Evolutionary conservation across 179 eudicot species (phyloP).

Genomic region (Actinidia polygama): DNA sequence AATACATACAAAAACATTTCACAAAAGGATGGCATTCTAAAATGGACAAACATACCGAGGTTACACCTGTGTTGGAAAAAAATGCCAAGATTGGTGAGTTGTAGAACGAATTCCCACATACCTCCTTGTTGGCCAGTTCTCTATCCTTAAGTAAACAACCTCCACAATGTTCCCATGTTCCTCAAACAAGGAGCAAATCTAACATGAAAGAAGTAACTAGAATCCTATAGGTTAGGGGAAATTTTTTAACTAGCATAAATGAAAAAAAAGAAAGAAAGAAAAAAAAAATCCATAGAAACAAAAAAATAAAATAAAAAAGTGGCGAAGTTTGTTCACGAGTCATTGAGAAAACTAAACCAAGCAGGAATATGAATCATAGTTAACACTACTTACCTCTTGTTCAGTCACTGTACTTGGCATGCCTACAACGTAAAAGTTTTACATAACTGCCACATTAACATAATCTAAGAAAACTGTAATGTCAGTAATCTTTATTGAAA

Average conservation of each 20-base stretch:
- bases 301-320: too few species aligned
- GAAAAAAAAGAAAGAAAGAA: not conserved
- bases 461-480: constrained; percentile 33
- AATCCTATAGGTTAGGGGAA: not conserved
- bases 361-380: not conserved
- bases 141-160: constrained; percentile 63
- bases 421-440: constrained; percentile 71
- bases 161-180: constrained; percentile 64
- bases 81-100: not conserved
- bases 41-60: not conserved
- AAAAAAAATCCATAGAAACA: too few species aligned
- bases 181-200: constrained; percentile 65
- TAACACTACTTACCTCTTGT: constrained; percentile 55
- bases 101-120: constrained; percentile 29
- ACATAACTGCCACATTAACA: constrained; percentile 50
- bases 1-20: not conserved
- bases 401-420: constrained; percentile 65
- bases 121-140: constrained; percentile 67
- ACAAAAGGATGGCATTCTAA: not conserved
- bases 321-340: not conserved
- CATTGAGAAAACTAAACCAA: not conserved
- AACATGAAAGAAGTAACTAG: constrained; percentile 24
- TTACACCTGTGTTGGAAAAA: not conserved
- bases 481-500: constrained; percentile 16
- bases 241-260: not conserved